Conservation (phyloP, 768 basidiomycete species). For the Dioszegia crocea region DNA sequence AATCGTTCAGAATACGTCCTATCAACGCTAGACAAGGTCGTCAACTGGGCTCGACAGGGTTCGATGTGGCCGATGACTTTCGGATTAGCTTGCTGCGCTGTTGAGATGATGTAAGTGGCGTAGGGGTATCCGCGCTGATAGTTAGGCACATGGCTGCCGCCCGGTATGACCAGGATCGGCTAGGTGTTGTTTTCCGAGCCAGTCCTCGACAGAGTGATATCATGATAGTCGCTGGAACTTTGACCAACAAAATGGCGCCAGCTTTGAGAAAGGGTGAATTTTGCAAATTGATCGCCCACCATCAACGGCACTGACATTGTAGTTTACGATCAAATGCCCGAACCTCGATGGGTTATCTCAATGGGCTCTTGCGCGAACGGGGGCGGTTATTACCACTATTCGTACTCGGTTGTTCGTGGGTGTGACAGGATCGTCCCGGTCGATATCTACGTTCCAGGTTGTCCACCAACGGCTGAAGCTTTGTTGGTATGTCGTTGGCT, state of each 20-base stretch:
- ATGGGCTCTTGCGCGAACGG: conserved; percentile 99
- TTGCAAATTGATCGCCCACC: too few species aligned
- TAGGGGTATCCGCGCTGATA: neutral
- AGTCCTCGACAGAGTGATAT: conserved; percentile 94
- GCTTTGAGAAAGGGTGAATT: conserved; percentile 75
- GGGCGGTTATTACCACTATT: conserved; percentile 80
- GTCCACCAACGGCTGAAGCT: conserved; percentile 71
- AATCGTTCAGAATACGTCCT: conserved; percentile 77
- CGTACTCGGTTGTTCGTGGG: conserved; percentile 96
- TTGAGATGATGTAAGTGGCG: conserved; percentile 59
- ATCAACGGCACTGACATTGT: conserved; percentile 2
- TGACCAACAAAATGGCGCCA: conserved; percentile 99
- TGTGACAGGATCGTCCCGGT: conserved; percentile 99
- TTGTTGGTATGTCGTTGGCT: conserved; percentile 50
- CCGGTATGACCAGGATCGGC: conserved; percentile 94
- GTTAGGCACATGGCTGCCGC: conserved; percentile 98
- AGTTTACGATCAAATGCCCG: conserved; percentile 77
- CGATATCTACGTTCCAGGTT: conserved; percentile 96
- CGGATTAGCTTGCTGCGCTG: conserved; percentile 98
- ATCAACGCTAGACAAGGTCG: conserved; percentile 90
- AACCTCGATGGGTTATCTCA: conserved; percentile 98
- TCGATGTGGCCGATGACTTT: conserved; percentile 99
- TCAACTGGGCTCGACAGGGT: conserved; percentile 95
- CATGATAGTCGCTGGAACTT: conserved; percentile 98
- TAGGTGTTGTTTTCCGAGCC: conserved; percentile 98